Evolutionary conservation across 2,329 filamentous ascomycete genomes (phyloP).

Genomic region (Didymella exigua): DNA sequence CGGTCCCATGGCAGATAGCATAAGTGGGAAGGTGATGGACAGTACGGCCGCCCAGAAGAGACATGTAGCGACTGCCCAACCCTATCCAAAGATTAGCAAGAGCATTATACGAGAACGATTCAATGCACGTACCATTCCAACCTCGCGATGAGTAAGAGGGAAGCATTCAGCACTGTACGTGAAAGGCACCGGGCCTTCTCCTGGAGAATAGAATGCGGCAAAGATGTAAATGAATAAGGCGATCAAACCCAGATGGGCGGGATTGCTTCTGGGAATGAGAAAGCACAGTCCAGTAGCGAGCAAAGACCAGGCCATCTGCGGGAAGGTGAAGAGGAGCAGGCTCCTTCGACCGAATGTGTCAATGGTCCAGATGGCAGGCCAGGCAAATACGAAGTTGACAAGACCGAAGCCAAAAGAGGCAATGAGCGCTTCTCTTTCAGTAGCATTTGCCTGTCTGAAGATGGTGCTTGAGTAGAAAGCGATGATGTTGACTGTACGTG

Average conservation of each 20-base stretch:
- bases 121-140: constrained; percentile 39
- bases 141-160: constrained; percentile 65
- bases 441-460: constrained; percentile 23
- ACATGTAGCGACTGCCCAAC: constrained; percentile 69
- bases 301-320: constrained; percentile 73
- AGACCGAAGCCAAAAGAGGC: constrained; percentile 27
- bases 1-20: constrained; percentile 58
- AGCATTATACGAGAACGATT: background rate
- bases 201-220: constrained; percentile 49
- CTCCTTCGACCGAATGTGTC: constrained; percentile 78
- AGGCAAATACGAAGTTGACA: constrained; percentile 28
- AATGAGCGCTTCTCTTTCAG: constrained; percentile 21
- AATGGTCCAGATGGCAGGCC: constrained; percentile 75
- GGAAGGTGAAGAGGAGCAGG: constrained; percentile 58
- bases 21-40: constrained; percentile 66
- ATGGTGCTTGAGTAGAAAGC: constrained; percentile 70
- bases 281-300: constrained; percentile 60
- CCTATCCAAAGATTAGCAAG: background rate
- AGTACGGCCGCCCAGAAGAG: constrained; percentile 65
- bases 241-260: constrained; percentile 54
- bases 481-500: constrained; percentile 54
- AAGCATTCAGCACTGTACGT: constrained; percentile 54
- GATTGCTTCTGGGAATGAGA: constrained; percentile 23
- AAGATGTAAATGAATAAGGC: constrained; percentile 63
- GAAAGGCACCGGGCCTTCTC: constrained; percentile 39